Base-by-base conservation (phyloP, 108 stramenopile genomes). In the Fistulifera solaris region DNA sequence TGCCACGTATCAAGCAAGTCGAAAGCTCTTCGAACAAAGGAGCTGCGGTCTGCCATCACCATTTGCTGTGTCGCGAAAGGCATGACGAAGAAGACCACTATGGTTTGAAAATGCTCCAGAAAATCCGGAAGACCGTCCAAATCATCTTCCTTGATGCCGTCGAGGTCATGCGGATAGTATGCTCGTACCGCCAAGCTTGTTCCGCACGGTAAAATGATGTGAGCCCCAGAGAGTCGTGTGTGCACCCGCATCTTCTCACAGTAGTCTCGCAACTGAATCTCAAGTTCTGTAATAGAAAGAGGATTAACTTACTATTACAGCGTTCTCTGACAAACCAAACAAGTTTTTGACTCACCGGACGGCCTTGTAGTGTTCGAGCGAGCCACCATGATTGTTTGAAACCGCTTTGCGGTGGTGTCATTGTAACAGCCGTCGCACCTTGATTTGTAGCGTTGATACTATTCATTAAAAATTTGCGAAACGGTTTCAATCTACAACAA, bases 261-360 rank as follows among this genome's bases (percentile, higher is more conserved):
- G 28, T 61, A 51, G 18, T 22, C 23, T 12, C 61, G 61, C 13
- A 61, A 22, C 38, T 38, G 17, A 27, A 61, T 26, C 41, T 61
- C 61, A 22, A 61, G 46, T 8, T 61, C 61, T 59, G 16, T 12
- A 43, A 55, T 10, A 6, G 7, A 55, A 5, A 27, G 6, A n/a
- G n/a, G n/a, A n/a, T n/a, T n/a, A n/a, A n/a, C n/a, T n/a, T n/a
- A n/a, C n/a, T n/a, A n/a, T n/a, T n/a, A n/a, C n/a, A n/a, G n/a
- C n/a, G n/a, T n/a, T n/a, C n/a, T n/a, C n/a, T n/a, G n/a, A n/a
- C n/a, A n/a, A n/a, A n/a, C n/a, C n/a, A n/a, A n/a, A n/a, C n/a
- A n/a, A n/a, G n/a, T n/a, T n/a, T n/a, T n/a, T n/a, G n/a, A 42
- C 58, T 46, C 28, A 59, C 58, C 58, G 22, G 58, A 59, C 11